These are phyloP conservation scores for Aspergillus sp. DNA, from an alignment of 2,329 filamentous ascomycete genomes.

Conservation along the genomic window DNA sequence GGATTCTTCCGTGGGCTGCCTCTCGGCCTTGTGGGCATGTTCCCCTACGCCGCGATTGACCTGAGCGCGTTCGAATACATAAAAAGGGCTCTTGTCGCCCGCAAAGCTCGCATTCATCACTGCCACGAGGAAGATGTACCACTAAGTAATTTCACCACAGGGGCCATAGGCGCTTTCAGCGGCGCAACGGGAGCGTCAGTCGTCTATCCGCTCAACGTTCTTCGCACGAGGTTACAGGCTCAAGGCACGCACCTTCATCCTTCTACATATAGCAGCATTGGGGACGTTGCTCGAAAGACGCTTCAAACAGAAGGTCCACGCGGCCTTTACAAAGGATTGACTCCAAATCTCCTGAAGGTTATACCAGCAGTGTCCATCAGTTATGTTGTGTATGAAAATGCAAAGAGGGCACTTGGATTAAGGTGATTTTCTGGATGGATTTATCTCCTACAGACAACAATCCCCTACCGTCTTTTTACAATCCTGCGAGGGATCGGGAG, in stretches of 20 bases:
- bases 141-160: conserved; percentile 74
- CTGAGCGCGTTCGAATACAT: conserved; percentile 91
- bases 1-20: conserved; percentile 86
- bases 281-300: conserved; percentile 80
- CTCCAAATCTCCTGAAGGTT: conserved; percentile 92
- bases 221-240: conserved; percentile 84
- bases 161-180: conserved; percentile 80
- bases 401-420: conserved; percentile 61
- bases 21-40: conserved; percentile 92
- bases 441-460: too few species aligned
- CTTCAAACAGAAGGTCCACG: conserved; percentile 71
- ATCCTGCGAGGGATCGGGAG: too few species aligned
- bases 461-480: too few species aligned
- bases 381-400: conserved; percentile 87
- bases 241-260: conserved; percentile 91
- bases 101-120: conserved; percentile 59
- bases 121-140: conserved; percentile 75
- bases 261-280: conserved; percentile 80
- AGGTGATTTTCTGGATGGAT: conserved; percentile 22
- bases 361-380: conserved; percentile 92
- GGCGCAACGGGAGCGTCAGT: conserved; percentile 88
- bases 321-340: conserved; percentile 89
- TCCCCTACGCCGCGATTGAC: conserved; percentile 94
- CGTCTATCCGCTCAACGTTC: conserved; percentile 89
- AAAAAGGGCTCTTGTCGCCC: conserved; percentile 63